Percentiles rank a stretch among this genome's conserved stretches.
phyloP scores from a whole-genome alignment of 2,329 filamentous ascomycete species.

The Exophiala sideris region DNA sequence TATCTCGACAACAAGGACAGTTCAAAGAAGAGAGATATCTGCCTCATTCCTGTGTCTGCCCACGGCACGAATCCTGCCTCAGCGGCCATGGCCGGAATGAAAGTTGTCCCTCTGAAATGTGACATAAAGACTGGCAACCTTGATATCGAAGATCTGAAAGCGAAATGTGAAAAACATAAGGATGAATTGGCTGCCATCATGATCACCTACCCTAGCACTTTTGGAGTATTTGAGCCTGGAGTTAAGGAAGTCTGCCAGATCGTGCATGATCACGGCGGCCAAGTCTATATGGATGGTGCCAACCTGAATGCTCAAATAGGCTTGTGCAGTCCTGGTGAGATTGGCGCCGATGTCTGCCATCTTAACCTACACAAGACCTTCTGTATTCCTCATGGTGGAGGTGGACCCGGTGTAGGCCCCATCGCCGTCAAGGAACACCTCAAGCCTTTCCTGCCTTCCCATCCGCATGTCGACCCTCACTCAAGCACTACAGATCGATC shows the following conservation, averaged over 20 bases:
- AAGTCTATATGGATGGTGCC: slow-evolving; percentile 97
- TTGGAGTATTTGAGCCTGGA: slow-evolving; percentile 87
- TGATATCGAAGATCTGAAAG: slow-evolving; percentile 78
- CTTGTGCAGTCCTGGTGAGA: slow-evolving; percentile 88
- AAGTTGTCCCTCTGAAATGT: slow-evolving; percentile 88
- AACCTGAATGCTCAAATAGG: slow-evolving; percentile 99
- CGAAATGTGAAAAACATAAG: slow-evolving; percentile 83
- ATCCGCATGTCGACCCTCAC: slow-evolving; percentile 54
- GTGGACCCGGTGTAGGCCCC: slow-evolving; percentile 87
- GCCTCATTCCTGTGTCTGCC: slow-evolving; percentile 89
- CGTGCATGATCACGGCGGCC: slow-evolving; percentile 82
- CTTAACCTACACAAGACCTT: slow-evolving; percentile 98
- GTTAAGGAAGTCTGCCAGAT: slow-evolving; percentile 81
- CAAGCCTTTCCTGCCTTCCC: slow-evolving; percentile 69
- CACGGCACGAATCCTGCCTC: slow-evolving; percentile 96
- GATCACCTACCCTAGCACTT: slow-evolving; percentile 95
- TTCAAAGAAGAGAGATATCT: slow-evolving; percentile 76
- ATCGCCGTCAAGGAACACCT: slow-evolving; percentile 88
- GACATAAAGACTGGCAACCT: slow-evolving; percentile 83
- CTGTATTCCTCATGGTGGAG: slow-evolving; percentile 94
- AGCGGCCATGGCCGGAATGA: slow-evolving; percentile 93
- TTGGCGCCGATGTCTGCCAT: slow-evolving; percentile 95
- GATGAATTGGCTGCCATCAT: slow-evolving; percentile 88
- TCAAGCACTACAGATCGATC: slow-evolving; percentile 26
- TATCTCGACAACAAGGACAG: slow-evolving; percentile 68